Base-by-base conservation (phyloP, 1,284 basidiomycete species). In the Mycocalia duriaeana region DNA sequence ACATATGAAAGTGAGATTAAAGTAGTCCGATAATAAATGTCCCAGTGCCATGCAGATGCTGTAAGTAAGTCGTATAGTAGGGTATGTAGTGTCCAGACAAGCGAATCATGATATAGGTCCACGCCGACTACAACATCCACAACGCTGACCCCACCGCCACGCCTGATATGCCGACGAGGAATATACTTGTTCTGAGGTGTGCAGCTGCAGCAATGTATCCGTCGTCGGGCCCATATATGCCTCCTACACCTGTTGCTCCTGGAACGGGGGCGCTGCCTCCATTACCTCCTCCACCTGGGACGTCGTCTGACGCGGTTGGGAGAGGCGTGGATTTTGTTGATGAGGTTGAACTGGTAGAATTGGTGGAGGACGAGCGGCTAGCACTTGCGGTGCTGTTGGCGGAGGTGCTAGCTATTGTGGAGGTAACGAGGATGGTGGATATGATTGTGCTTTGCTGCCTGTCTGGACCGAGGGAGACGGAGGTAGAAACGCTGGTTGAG, bases 141-240 rank as follows among this genome's bases (percentile, higher is more conserved):
- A 82, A 54, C 25, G 61, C 69, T 3, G 73, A 76, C 25, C 77
- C 79, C 22, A 77, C 61, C 4, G 69, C 57, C 23, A 72, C 60
- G 4, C 71, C 74, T 16, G 68, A 66, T 19, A 75, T 44, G 3
- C 68, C 65, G 11, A 72, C 64, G 24, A 72, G 45, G 23, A 73
- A 25, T 4, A 67, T 61, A 50, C 73, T 75, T 54, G 60, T 62
- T 47, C 67, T 65, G 31, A 82, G 65, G 2, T 70, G 63, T 3
- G 67, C 53, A 9, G 78, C 84, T n/a, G 69, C 75, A 16, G 82
- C 74, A 50, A 78, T 80, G 62, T 79, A 86, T 46, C 69, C 59
- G 53, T 88, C 85, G 44, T 71, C 68, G 34, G 85, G 85, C 22
- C 85, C 85, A 52, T 72, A 81, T 25, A 73, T 67, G 22, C 68